phyloP scores from a whole-genome alignment of 106 monocot genomes.

The Dioscorea zingiberensis region DNA sequence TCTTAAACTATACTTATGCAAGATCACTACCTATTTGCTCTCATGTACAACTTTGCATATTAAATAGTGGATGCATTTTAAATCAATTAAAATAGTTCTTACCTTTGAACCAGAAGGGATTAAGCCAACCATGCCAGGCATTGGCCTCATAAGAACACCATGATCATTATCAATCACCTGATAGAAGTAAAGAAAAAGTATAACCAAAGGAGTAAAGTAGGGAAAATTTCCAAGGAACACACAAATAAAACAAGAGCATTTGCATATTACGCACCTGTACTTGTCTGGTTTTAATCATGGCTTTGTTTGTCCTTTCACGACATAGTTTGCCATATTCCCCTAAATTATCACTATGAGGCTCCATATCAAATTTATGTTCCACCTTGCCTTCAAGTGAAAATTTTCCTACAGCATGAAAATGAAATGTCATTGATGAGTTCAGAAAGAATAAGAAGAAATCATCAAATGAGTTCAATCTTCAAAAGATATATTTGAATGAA shows the following conservation, averaged over 20 bases:
- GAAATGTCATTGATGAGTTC: not conserved
- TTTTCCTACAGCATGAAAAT: slow-evolving; percentile 43
- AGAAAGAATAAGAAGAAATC: not conserved
- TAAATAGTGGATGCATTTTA: too few relatives aligned
- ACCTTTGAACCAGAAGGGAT: slow-evolving; percentile 84
- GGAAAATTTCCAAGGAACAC: not conserved
- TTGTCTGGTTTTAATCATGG: slow-evolving; percentile 89
- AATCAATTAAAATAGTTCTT: not conserved
- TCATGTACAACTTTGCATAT: too few relatives aligned
- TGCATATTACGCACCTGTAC: slow-evolving; percentile 51
- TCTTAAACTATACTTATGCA: too few relatives aligned
- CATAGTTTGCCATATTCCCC: slow-evolving; percentile 77
- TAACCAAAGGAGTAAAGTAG: not conserved
- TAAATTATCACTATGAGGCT: slow-evolving; percentile 92
- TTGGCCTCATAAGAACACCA: slow-evolving; percentile 82
- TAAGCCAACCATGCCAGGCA: slow-evolving; percentile 94
- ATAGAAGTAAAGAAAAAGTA: not conserved
- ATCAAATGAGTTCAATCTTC: not conserved
- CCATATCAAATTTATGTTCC: slow-evolving; percentile 99
- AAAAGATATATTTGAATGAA: not conserved
- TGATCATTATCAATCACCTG: slow-evolving; percentile 77
- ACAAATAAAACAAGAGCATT: not conserved
- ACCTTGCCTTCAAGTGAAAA: slow-evolving; percentile 88
- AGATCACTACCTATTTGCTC: too few relatives aligned
- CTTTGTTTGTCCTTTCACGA: slow-evolving; percentile 88